Conservation (phyloP, 331 rosid species). For the Quercus phellos region DNA sequence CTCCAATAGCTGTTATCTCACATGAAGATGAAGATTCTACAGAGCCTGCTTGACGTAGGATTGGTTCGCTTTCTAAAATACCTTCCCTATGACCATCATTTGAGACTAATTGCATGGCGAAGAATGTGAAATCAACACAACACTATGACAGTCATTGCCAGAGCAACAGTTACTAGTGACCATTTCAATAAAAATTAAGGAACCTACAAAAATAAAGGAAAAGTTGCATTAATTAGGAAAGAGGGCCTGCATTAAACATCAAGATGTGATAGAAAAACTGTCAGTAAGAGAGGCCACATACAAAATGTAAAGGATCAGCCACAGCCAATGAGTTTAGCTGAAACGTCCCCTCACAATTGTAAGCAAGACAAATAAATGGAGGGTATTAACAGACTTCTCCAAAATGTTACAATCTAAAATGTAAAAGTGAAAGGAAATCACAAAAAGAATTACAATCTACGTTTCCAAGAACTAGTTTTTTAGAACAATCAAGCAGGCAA, state of each 20-base stretch:
- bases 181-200: slow-evolving; percentile 49
- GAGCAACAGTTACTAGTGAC: slow-evolving; percentile 36
- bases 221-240: slow-evolving; percentile 8
- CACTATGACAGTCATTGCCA: slow-evolving; percentile 41
- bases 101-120: slow-evolving; percentile 76
- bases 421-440: not conserved
- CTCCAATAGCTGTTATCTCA: slow-evolving; percentile 59
- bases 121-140: slow-evolving; percentile 37
- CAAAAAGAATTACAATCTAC: not conserved
- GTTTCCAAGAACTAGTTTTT: not conserved
- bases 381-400: too few species aligned
- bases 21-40: slow-evolving; percentile 54
- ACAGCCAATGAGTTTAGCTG: not conserved
- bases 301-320: too few species aligned
- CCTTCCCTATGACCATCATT: slow-evolving; percentile 58
- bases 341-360: too few species aligned
- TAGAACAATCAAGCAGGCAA: not conserved
- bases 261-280: not conserved
- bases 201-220: slow-evolving; percentile 41
- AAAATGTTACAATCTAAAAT: not conserved
- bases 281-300: not conserved
- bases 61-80: slow-evolving; percentile 65
- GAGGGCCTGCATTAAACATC: not conserved
- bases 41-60: slow-evolving; percentile 54
- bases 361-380: too few species aligned